Base-by-base conservation (phyloP, 139 green algal species). In the Tetradesmus lagerheimii region DNA sequence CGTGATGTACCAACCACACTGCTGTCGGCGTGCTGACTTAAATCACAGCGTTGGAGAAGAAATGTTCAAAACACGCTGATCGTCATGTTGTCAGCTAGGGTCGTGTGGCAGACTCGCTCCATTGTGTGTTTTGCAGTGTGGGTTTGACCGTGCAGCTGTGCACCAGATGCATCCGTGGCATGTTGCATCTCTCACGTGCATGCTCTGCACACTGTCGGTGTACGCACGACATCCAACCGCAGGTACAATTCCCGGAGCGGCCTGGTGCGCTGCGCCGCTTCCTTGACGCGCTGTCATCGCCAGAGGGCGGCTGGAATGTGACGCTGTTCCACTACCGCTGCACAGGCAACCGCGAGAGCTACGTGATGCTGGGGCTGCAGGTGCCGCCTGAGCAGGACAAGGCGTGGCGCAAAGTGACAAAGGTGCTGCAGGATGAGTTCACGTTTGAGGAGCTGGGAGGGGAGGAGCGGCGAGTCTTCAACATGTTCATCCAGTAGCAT, bases 281-380 rank as follows among this genome's bases (percentile, higher is more conserved):
- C 94, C 91, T 99, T 75, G 80, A 92, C 4, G 89, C 89, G 0
- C 31, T 99, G 8, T 96, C 91, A 4, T 95, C 97, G 4, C 57
- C 57, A 6, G 23, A 71, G 57, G 57, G 57, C 20, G 89, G 89
- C 8, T 99, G 95, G 95, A 98, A 99, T 84, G 94, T 99, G 71
- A 98, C 98, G 12, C 94, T 99, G 25, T 99, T 99, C 94, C 98
- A 99, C 95, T 99, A 99, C 95, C 94, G 98, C 62, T 93, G 93
- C 67, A 96, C 95, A 5, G 96, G 96, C 91, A 97, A 97, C 95
- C 90, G 94, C 62, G 92, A 95, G 50, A 95, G 92, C 38, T 94
- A 92, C 43, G 93, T 98, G 64, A 93, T 99, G 91, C 71, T 99
- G 87, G 97, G 97, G 12, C 37, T 91, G 6, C 94, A 98, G 92